Conservation (phyloP, 164 flowering plant species). For the Tinospora cordifolia region DNA sequence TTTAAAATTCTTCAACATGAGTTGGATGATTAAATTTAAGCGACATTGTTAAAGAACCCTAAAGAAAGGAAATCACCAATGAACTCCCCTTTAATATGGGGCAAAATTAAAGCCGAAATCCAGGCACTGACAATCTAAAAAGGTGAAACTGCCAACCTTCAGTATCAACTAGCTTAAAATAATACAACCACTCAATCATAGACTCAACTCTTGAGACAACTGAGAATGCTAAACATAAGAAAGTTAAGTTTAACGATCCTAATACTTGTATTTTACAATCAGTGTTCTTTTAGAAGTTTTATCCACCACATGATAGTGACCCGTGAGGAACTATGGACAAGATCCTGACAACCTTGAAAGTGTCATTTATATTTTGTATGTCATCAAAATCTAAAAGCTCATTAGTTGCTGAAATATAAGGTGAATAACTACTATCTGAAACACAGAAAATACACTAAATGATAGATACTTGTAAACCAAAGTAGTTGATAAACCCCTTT, state of each 20-base stretch:
- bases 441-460: background rate
- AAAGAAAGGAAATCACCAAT: background rate
- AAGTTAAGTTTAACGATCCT: background rate
- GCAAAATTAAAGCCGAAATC: background rate
- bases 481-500: slow-evolving; percentile 88
- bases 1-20: background rate
- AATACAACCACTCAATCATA: background rate
- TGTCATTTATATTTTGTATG: background rate
- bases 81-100: background rate
- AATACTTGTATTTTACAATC: background rate
- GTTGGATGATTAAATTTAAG: background rate
- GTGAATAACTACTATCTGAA: background rate
- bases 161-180: background rate
- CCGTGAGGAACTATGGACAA: background rate
- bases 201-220: background rate
- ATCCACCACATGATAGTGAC: background rate
- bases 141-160: background rate
- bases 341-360: background rate
- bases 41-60: background rate
- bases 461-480: slow-evolving; percentile 76
- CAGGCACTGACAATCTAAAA: background rate
- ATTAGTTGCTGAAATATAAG: background rate
- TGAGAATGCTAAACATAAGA: background rate
- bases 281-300: background rate
- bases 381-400: no score